These are phyloP conservation scores for Candida labiduridarum DNA, from an alignment of 1,139 yeast species.

Conservation along the genomic window DNA sequence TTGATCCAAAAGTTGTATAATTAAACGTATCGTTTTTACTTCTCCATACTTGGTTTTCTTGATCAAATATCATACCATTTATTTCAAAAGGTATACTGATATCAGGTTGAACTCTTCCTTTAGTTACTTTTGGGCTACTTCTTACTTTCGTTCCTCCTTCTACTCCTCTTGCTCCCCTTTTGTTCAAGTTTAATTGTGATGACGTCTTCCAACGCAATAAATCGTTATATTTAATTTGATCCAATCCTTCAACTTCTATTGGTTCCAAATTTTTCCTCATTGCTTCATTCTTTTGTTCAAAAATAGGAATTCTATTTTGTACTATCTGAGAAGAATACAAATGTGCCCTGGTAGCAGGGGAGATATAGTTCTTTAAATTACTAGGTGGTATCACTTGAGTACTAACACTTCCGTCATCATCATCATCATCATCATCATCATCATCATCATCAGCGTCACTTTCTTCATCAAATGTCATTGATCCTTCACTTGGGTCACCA, in stretches of 20 bases:
- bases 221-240: no score
- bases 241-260: no score
- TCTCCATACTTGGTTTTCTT: conserved; percentile 40
- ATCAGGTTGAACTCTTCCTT: conserved; percentile 39
- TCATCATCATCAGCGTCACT: conserved; percentile 1
- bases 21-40: conserved; percentile 24
- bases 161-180: neutral
- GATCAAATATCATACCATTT: conserved; percentile 44
- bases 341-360: conserved; percentile 1
- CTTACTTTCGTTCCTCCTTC: neutral
- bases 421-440: neutral
- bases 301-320: conserved; percentile 2
- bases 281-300: conserved; percentile 15
- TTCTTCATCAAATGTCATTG: conserved; percentile 33
- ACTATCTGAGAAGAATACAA: conserved; percentile 1
- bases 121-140: conserved; percentile 15
- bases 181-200: conserved; percentile 32
- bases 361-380: neutral
- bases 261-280: conserved; percentile 5
- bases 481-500: conserved; percentile 16
- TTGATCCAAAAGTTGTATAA: conserved; percentile 38
- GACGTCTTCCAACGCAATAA: conserved; percentile 40
- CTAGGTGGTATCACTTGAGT: neutral
- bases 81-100: conserved; percentile 38
- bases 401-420: neutral